phyloP scores from a whole-genome alignment of 2,329 filamentous ascomycete species.

The Xylariaceae sp. region DNA sequence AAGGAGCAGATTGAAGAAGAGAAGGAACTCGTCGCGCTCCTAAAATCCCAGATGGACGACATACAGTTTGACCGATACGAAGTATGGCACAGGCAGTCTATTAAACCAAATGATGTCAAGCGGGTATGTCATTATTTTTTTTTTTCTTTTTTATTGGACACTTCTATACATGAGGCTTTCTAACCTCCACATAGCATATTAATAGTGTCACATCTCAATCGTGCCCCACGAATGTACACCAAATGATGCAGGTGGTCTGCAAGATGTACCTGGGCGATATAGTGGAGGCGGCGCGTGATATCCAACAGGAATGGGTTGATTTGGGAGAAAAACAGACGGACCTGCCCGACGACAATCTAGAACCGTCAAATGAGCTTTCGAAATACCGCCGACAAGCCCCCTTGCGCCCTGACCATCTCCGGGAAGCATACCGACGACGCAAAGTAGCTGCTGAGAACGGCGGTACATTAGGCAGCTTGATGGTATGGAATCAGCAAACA shows the following conservation, averaged over 20 bases:
- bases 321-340: slow-evolving; percentile 65
- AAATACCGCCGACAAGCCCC: slow-evolving; percentile 58
- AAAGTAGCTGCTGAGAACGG: slow-evolving; percentile 68
- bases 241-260: slow-evolving; percentile 76
- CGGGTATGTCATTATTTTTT: slow-evolving; percentile 54
- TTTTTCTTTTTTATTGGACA: not conserved
- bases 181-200: slow-evolving; percentile 60
- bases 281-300: slow-evolving; percentile 72
- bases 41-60: slow-evolving; percentile 69
- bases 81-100: slow-evolving; percentile 71
- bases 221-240: slow-evolving; percentile 74
- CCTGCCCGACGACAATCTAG: slow-evolving; percentile 48
- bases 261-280: slow-evolving; percentile 81
- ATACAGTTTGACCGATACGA: slow-evolving; percentile 75
- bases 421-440: slow-evolving; percentile 75
- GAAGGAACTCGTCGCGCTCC: slow-evolving; percentile 62
- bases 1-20: slow-evolving; percentile 73
- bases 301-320: slow-evolving; percentile 75
- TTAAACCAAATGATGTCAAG: slow-evolving; percentile 73
- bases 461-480: slow-evolving; percentile 62
- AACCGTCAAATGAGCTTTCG: slow-evolving; percentile 44
- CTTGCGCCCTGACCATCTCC: slow-evolving; percentile 74
- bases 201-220: slow-evolving; percentile 84
- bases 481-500: slow-evolving; percentile 67
- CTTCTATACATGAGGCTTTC: not conserved